Conservation (phyloP, 1,284 basidiomycete genomes). For the Cryptococcus sp. region DNA sequence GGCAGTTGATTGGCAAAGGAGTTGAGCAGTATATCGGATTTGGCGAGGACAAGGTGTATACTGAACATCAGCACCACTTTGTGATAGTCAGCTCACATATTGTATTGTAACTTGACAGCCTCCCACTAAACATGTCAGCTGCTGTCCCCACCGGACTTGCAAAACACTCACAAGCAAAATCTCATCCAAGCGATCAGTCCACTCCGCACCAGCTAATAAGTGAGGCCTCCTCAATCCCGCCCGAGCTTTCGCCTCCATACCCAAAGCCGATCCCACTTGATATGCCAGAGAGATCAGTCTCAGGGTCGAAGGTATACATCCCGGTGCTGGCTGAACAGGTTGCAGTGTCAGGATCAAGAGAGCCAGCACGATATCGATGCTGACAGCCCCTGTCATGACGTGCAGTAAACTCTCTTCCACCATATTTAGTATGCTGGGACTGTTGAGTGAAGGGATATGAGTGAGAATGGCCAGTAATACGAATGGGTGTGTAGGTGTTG, state of each 20-base stretch:
- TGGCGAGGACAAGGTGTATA: not conserved
- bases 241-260: conserved; percentile 12
- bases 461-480: conserved; percentile 24
- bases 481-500: conserved; percentile 26
- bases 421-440: conserved; percentile 7
- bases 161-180: conserved; percentile 13
- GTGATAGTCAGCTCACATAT: conserved; percentile 1
- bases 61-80: not conserved
- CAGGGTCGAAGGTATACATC: conserved; percentile 6
- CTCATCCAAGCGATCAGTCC: conserved; percentile 6
- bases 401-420: conserved; percentile 19
- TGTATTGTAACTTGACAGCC: conserved; percentile 11
- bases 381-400: conserved; percentile 12
- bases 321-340: not conserved
- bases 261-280: conserved; percentile 20
- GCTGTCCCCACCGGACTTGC: no score
- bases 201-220: conserved; percentile 2
- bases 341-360: conserved; percentile 26
- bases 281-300: conserved; percentile 27
- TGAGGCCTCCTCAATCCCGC: not conserved
- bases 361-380: conserved; percentile 23
- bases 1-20: not conserved
- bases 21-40: not conserved
- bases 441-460: conserved; percentile 10
- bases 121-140: conserved; percentile 4